phyloP scores from a whole-genome alignment of 202 grass and related monocot genomes.

The Saccharum hybrid region DNA sequence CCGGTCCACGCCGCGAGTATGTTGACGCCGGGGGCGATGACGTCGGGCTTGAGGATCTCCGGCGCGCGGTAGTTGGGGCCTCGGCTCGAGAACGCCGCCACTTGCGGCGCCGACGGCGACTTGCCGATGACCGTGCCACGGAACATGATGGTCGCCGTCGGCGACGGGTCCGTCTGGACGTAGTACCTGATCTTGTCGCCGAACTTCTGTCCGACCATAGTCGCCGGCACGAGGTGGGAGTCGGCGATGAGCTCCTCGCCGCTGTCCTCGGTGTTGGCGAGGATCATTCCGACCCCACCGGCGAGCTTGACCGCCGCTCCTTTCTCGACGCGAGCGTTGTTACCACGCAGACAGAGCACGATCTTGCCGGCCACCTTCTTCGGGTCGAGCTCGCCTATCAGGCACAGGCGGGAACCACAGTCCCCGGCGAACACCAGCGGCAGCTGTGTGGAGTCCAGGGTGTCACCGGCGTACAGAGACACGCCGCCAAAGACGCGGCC shows the following conservation, averaged over 20 bases:
- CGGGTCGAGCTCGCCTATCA: constrained; percentile 45
- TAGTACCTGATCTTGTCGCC: constrained; percentile 60
- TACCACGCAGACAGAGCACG: constrained; percentile 73
- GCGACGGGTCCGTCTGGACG: constrained; percentile 46
- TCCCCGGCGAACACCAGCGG: constrained; percentile 65
- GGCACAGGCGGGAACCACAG: constrained; percentile 52
- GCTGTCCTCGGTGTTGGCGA: constrained; percentile 66
- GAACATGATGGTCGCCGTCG: constrained; percentile 66
- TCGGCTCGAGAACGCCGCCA: constrained; percentile 76
- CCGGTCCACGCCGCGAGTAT: constrained; percentile 83
- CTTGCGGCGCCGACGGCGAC: constrained; percentile 58
- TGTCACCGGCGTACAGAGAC: constrained; percentile 61
- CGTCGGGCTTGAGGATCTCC: constrained; percentile 80
- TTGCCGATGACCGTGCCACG: constrained; percentile 64
- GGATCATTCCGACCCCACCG: constrained; percentile 67
- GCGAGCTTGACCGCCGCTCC: constrained; percentile 69
- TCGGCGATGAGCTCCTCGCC: constrained; percentile 85
- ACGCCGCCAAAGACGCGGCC: constrained; percentile 57
- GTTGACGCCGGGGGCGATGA: constrained; percentile 78
- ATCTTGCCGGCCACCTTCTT: constrained; percentile 61
- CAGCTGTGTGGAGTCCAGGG: constrained; percentile 34
- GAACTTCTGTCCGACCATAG: constrained; percentile 62
- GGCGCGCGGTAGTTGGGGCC: constrained; percentile 67
- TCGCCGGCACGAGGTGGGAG: constrained; percentile 75
- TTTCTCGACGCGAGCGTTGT: constrained; percentile 69